phyloP scores from a whole-genome alignment of 2,329 filamentous ascomycete species.

The Pseudovirgaria hyperparasitica region DNA sequence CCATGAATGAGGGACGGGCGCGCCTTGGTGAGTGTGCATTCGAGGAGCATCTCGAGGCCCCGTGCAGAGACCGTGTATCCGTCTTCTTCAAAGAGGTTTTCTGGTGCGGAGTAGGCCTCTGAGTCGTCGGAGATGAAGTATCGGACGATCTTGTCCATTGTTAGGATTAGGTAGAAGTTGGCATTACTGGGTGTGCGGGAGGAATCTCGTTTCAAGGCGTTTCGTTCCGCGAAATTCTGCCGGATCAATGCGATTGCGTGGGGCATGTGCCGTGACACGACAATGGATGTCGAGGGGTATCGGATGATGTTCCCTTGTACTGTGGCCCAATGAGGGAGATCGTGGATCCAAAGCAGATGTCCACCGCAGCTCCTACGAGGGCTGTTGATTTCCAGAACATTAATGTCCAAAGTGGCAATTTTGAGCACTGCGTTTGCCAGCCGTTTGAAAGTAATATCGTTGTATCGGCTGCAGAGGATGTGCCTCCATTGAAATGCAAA shows the following conservation, averaged over 20 bases:
- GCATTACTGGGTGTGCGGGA: no score
- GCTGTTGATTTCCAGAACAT: slow-evolving; percentile 6
- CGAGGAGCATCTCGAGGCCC: slow-evolving; percentile 9
- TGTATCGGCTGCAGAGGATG: slow-evolving; percentile 7
- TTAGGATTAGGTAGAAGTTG: slow-evolving; percentile 11
- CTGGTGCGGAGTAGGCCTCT: slow-evolving; percentile 7
- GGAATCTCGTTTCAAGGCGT: slow-evolving; percentile 1
- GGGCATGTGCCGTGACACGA: slow-evolving; percentile 7
- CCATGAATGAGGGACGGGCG: slow-evolving; percentile 6
- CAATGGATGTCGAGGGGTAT: slow-evolving; percentile 7
- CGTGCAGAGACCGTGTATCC: slow-evolving; percentile 7
- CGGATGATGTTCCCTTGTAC: slow-evolving; percentile 6
- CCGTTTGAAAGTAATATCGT: slow-evolving; percentile 7
- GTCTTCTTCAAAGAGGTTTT: slow-evolving; percentile 9
- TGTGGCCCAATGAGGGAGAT: slow-evolving; percentile 7
- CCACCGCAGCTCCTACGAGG: slow-evolving; percentile 4
- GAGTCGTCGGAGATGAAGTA: slow-evolving; percentile 6
- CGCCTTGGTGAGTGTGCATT: slow-evolving; percentile 6
- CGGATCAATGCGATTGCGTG: slow-evolving; percentile 8
- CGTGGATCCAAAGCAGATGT: slow-evolving; percentile 7
- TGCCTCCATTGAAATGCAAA: slow-evolving; percentile 9
- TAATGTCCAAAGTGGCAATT: slow-evolving; percentile 7
- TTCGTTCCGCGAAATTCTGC: slow-evolving; percentile 6
- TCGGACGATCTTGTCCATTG: slow-evolving; percentile 8
- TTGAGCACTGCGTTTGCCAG: slow-evolving; percentile 7